Evolutionary conservation across 2,329 filamentous ascomycete genomes (phyloP).

Genomic region (Aspergillus quadricinctus): DNA sequence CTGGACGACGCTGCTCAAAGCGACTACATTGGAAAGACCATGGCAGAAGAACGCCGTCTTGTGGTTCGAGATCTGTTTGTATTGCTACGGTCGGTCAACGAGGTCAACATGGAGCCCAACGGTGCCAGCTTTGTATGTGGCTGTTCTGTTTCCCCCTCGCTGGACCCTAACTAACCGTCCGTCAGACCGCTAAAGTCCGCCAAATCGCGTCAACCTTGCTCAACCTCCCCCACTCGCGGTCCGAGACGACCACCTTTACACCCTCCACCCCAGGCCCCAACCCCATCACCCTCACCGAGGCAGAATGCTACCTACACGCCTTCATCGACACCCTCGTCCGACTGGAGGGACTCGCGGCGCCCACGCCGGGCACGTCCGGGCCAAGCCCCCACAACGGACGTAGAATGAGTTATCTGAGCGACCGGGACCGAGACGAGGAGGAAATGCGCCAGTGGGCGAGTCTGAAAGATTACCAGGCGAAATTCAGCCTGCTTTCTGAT

Average conservation of each 20-base stretch:
- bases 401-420: slow-evolving; percentile 34
- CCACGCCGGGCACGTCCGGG: slow-evolving; percentile 22
- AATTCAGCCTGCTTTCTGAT: slow-evolving; percentile 52
- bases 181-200: slow-evolving; percentile 73
- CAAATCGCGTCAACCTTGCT: slow-evolving; percentile 78
- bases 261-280: slow-evolving; percentile 21
- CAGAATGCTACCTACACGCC: slow-evolving; percentile 66
- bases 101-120: slow-evolving; percentile 77
- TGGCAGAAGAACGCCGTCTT: slow-evolving; percentile 72
- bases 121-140: slow-evolving; percentile 59
- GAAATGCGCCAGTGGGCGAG: slow-evolving; percentile 75
- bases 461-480: slow-evolving; percentile 70
- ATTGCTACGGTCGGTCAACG: slow-evolving; percentile 71
- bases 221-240: slow-evolving; percentile 48
- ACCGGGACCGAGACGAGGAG: slow-evolving; percentile 64
- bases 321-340: slow-evolving; percentile 72
- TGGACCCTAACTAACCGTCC: neutral
- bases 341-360: slow-evolving; percentile 58
- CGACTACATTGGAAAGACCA: slow-evolving; percentile 57
- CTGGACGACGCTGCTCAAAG: slow-evolving; percentile 33
- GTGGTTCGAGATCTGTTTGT: slow-evolving; percentile 75
- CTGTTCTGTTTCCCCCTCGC: neutral
- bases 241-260: slow-evolving; percentile 37
- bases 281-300: slow-evolving; percentile 42
- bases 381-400: slow-evolving; percentile 28